Evolutionary conservation across 2,329 filamentous ascomycete genomes (phyloP).

Genomic region (Cercospora canescens): DNA sequence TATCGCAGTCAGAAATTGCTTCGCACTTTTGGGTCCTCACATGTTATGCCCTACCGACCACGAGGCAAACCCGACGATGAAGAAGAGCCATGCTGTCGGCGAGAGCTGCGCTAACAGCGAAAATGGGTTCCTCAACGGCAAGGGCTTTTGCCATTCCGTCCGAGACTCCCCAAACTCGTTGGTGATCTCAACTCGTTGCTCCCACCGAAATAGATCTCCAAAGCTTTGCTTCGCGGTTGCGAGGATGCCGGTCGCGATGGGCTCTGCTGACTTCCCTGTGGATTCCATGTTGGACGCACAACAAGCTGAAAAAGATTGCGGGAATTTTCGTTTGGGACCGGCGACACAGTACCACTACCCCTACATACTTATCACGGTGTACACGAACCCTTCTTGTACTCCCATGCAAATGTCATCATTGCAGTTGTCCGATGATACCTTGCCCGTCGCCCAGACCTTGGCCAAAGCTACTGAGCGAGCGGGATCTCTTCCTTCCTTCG

Average conservation of each 20-base stretch:
- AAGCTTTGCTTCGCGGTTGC: slow-evolving; percentile 66
- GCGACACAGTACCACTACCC: not conserved
- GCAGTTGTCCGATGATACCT: slow-evolving; percentile 8
- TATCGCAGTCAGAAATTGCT: not conserved
- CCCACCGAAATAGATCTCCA: slow-evolving; percentile 69
- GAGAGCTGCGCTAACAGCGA: slow-evolving; percentile 65
- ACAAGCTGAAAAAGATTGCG: not conserved
- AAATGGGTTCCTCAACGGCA: slow-evolving; percentile 69
- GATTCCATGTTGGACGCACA: slow-evolving; percentile 26
- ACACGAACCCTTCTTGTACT: slow-evolving; percentile 3
- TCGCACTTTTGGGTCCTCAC: no score
- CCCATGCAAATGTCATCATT: slow-evolving; percentile 8
- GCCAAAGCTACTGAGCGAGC: not conserved
- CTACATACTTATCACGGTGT: not conserved
- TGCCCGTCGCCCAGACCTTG: slow-evolving; percentile 18
- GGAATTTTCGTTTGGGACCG: not conserved
- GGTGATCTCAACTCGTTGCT: slow-evolving; percentile 67
- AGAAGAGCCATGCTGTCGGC: slow-evolving; percentile 69
- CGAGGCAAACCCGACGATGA: slow-evolving; percentile 70
- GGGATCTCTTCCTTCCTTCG: not conserved
- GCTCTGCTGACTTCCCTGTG: slow-evolving; percentile 57
- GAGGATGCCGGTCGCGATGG: slow-evolving; percentile 64
- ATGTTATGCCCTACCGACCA: slow-evolving; percentile 49
- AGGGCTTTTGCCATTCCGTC: slow-evolving; percentile 68
- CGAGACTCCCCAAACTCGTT: slow-evolving; percentile 65